These are phyloP conservation scores for Zoysia pacifica DNA, from an alignment of 176 grass and related monocot genomes.

Conservation along the genomic window DNA sequence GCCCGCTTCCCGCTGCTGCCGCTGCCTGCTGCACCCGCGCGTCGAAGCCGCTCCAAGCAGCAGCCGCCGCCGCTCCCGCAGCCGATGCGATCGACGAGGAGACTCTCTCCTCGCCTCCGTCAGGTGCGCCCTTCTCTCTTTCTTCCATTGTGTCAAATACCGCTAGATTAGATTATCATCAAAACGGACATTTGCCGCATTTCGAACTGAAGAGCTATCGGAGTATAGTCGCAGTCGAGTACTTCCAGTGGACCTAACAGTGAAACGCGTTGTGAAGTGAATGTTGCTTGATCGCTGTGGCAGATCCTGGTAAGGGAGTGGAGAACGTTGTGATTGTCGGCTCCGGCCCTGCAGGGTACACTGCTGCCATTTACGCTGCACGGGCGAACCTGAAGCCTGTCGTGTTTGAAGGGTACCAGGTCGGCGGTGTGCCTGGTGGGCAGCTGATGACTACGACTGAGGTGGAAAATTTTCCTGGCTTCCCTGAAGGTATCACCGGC, in stretches of 20 bases:
- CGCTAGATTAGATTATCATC: neutral
- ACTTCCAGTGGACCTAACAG: neutral
- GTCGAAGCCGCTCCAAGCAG: constrained; percentile 26
- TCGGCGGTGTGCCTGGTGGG: constrained; percentile 88
- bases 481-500: constrained; percentile 88
- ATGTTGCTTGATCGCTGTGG: neutral
- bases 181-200: neutral
- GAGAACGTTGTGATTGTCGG: constrained; percentile 99
- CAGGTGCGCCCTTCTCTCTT: constrained; percentile 24
- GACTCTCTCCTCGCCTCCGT: constrained; percentile 11
- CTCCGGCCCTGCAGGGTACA: constrained; percentile 93
- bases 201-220: constrained; percentile 9
- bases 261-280: neutral
- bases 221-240: neutral
- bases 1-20: neutral
- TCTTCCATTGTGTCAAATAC: neutral
- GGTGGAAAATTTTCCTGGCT: constrained; percentile 96
- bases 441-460: constrained; percentile 99
- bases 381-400: constrained; percentile 94
- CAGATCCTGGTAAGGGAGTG: constrained; percentile 57
- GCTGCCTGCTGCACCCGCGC: neutral
- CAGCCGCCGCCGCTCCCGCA: constrained; percentile 25
- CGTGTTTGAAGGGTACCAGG: constrained; percentile 92
- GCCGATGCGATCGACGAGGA: constrained; percentile 49
- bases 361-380: constrained; percentile 88